Conservation (phyloP, 768 basidiomycete species). For the Piloderma croceum region DNA sequence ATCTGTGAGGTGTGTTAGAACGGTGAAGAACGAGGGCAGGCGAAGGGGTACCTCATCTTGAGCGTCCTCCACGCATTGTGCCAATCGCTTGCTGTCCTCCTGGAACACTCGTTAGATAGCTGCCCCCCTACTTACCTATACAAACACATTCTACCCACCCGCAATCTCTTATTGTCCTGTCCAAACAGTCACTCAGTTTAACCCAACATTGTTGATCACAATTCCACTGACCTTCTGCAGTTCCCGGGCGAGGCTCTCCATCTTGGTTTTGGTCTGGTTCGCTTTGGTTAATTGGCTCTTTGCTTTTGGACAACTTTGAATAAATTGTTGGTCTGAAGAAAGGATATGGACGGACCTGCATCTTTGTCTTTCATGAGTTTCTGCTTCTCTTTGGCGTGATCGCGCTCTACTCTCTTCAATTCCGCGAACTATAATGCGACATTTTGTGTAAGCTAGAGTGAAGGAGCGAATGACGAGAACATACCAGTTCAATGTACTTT, state of each 20-base stretch:
- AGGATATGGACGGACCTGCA: conserved; percentile 49
- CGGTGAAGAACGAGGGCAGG: conserved; percentile 1
- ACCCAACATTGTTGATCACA: neutral
- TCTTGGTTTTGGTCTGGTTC: conserved; percentile 83
- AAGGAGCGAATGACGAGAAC: conserved; percentile 21
- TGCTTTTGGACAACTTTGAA: conserved; percentile 39
- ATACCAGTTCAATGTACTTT: conserved; percentile 85
- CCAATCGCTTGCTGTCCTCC: conserved; percentile 82
- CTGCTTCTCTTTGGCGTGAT: conserved; percentile 89
- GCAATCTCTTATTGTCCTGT: conserved; percentile 84
- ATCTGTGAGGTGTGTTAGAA: conserved; percentile 39
- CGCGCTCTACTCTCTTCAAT: conserved; percentile 79
- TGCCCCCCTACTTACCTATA: neutral
- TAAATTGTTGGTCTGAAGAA: conserved; percentile 3
- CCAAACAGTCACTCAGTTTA: conserved; percentile 8
- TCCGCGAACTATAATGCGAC: conserved; percentile 67
- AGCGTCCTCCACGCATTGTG: conserved; percentile 77
- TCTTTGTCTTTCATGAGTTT: conserved; percentile 89
- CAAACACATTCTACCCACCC: conserved; percentile 45
- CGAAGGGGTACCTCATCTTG: conserved; percentile 65
- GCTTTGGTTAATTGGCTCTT: conserved; percentile 83
- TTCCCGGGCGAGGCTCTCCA: conserved; percentile 86
- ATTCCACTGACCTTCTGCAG: conserved; percentile 65
- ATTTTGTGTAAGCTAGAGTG: conserved; percentile 5
- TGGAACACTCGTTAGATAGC: conserved; percentile 28